Percentiles rank a stretch among this genome's conserved stretches.
Conservation (phyloP, 139 green algal species). For the Haematococcus sp. region DNA sequence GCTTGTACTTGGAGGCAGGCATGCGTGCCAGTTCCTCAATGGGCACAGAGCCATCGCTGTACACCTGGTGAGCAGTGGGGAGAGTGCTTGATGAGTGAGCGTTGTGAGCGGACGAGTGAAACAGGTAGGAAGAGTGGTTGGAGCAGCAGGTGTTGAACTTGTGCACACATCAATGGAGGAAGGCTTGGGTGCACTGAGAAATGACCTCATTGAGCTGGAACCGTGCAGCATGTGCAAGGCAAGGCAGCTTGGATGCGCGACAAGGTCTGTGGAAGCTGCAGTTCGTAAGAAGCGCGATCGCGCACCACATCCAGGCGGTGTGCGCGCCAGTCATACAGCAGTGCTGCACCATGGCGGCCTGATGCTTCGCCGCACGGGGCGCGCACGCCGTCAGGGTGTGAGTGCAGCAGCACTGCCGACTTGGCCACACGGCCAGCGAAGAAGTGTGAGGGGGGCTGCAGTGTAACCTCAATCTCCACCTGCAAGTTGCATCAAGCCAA, state of each 20-base stretch:
- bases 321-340: constrained; percentile 12
- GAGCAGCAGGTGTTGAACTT: no score
- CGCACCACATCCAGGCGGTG: constrained; percentile 9
- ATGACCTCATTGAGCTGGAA: no score
- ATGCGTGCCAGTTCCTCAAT: not conserved
- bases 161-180: no score
- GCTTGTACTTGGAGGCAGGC: no score
- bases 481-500: no score
- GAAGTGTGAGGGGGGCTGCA: not conserved
- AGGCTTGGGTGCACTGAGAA: no score
- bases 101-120: no score
- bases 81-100: no score
- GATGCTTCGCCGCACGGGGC: not conserved
- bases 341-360: constrained; percentile 6
- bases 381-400: not conserved
- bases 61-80: not conserved
- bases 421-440: not conserved
- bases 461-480: not conserved
- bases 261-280: no score
- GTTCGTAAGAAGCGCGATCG: not conserved
- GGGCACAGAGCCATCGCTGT: not conserved
- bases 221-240: no score
- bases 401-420: not conserved
- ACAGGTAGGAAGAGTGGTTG: no score
- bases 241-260: no score